Conservation (phyloP, 805 yeast species). For the Pichia exigua region DNA sequence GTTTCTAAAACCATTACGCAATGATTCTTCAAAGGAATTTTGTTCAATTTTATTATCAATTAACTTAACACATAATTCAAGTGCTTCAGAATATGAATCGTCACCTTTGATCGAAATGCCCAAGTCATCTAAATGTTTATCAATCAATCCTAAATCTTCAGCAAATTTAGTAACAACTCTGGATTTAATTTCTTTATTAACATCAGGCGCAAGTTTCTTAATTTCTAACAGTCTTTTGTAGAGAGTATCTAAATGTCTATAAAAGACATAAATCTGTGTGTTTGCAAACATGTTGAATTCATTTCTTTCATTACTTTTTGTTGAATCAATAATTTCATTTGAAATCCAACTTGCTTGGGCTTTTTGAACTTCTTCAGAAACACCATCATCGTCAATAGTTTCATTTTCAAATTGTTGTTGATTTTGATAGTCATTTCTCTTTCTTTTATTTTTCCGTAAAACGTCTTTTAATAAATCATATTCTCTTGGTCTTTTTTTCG, state of each 20-base stretch:
- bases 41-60: slow-evolving; percentile 90
- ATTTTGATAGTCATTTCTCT: slow-evolving; percentile 7
- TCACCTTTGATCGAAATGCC: slow-evolving; percentile 65
- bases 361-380: slow-evolving; percentile 22
- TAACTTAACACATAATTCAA: slow-evolving; percentile 62
- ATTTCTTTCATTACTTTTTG: slow-evolving; percentile 34
- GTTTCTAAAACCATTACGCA: slow-evolving; percentile 91
- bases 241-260: slow-evolving; percentile 76
- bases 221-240: slow-evolving; percentile 76
- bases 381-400: slow-evolving; percentile 10
- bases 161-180: slow-evolving; percentile 72
- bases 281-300: slow-evolving; percentile 78
- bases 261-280: slow-evolving; percentile 79
- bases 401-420: slow-evolving; percentile 2
- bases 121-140: slow-evolving; percentile 73
- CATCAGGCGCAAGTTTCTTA: slow-evolving; percentile 61
- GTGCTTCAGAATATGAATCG: slow-evolving; percentile 71
- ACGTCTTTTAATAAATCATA: slow-evolving; percentile 58
- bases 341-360: slow-evolving; percentile 30
- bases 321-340: slow-evolving; percentile 17
- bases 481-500: slow-evolving; percentile 42
- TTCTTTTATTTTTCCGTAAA: slow-evolving; percentile 35
- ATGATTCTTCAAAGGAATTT: slow-evolving; percentile 89
- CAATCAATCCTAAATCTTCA: slow-evolving; percentile 71
- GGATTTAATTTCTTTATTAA: slow-evolving; percentile 60